These are phyloP conservation scores for Globisporangium abappressorium DNA, from an alignment of 352 stramenopile genomes.

Conservation along the genomic window DNA sequence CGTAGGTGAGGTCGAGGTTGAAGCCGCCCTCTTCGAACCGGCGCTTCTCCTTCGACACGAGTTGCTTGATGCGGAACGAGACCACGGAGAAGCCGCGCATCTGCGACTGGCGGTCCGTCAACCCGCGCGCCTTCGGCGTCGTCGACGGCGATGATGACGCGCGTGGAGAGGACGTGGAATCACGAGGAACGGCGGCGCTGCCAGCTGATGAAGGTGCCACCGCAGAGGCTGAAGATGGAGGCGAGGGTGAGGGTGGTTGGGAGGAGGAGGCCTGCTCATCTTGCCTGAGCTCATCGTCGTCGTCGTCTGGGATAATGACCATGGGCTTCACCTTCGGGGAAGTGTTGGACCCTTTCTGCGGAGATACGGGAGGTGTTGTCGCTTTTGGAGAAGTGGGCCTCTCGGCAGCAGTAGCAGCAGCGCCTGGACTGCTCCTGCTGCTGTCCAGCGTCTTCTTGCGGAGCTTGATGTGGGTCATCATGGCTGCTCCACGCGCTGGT, in stretches of 20 bases:
- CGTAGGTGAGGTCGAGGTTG: slow-evolving; percentile 92
- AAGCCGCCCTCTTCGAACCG: slow-evolving; percentile 87
- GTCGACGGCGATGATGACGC: neutral
- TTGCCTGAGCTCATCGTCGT: slow-evolving; percentile 3
- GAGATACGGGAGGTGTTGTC: neutral
- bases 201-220: neutral
- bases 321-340: slow-evolving; percentile 23
- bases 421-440: neutral
- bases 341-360: slow-evolving; percentile 13
- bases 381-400: neutral
- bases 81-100: slow-evolving; percentile 41
- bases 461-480: slow-evolving; percentile 12
- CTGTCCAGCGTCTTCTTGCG: slow-evolving; percentile 13
- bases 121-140: slow-evolving; percentile 16
- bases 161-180: neutral
- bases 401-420: neutral
- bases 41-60: slow-evolving; percentile 90
- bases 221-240: neutral
- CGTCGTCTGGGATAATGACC: slow-evolving; percentile 11
- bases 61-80: slow-evolving; percentile 68
- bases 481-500: neutral
- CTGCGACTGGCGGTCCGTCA: slow-evolving; percentile 23
- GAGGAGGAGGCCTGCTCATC: neutral
- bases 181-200: neutral
- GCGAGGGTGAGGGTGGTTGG: neutral